Evolutionary conservation across 106 monocot genomes (phyloP).

Genomic region (Platanthera guangdongensis): DNA sequence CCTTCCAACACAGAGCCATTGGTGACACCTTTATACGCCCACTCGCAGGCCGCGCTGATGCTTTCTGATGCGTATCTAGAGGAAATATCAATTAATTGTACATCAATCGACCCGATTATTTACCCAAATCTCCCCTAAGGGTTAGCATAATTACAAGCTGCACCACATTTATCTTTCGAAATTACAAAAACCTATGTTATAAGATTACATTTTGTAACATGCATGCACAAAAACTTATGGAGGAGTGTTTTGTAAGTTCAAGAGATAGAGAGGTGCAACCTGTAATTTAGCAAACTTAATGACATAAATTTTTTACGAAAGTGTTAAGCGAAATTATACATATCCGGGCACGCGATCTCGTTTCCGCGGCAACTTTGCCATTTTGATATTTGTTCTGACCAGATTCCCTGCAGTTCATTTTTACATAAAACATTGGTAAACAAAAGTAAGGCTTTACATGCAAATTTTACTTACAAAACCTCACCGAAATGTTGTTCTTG

Average conservation of each 20-base stretch:
- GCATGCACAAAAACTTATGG: too few species aligned
- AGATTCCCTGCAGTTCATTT: constrained; percentile 21
- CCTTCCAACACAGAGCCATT: constrained; percentile 33
- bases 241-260: too few species aligned
- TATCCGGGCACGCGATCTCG: constrained; percentile 28
- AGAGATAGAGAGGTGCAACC: too few species aligned
- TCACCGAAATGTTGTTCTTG: constrained; percentile 37
- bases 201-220: too few species aligned
- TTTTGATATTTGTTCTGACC: constrained; percentile 26
- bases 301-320: background rate
- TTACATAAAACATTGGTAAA: background rate
- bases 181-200: too few species aligned
- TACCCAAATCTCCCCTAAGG: too few species aligned
- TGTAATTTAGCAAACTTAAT: too few species aligned
- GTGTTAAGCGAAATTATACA: constrained; percentile 15
- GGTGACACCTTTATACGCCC: constrained; percentile 44
- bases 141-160: too few species aligned
- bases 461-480: too few species aligned
- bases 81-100: background rate
- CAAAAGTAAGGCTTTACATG: background rate
- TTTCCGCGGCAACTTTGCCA: constrained; percentile 35
- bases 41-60: constrained; percentile 44
- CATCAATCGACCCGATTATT: background rate
- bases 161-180: too few species aligned
- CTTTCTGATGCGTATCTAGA: constrained; percentile 55